Conservation (phyloP, 148 eudicot species). For the Diospyros kaki region DNA sequence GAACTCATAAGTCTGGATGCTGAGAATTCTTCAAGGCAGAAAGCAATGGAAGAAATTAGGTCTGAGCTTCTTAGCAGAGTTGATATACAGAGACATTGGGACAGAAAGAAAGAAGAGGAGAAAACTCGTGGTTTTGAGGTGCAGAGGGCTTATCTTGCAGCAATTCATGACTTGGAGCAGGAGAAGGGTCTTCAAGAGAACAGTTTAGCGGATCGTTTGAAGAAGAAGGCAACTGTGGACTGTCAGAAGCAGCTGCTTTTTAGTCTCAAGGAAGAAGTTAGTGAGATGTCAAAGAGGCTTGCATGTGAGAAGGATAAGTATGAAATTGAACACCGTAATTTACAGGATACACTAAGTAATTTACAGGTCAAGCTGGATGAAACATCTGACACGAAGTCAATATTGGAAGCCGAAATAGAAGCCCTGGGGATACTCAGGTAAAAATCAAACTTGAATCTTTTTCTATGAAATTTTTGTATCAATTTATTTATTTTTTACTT, state of each 20-base stretch:
- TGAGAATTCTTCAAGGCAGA: slow-evolving; percentile 45
- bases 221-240: slow-evolving; percentile 76
- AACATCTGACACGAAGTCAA: slow-evolving; percentile 59
- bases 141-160: slow-evolving; percentile 38
- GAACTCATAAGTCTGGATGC: slow-evolving; percentile 63
- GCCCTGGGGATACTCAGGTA: slow-evolving; percentile 88
- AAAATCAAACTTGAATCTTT: not conserved
- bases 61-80: slow-evolving; percentile 69
- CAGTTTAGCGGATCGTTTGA: slow-evolving; percentile 42
- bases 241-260: slow-evolving; percentile 81
- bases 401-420: slow-evolving; percentile 88
- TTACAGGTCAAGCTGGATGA: slow-evolving; percentile 57
- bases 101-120: slow-evolving; percentile 55
- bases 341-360: slow-evolving; percentile 28
- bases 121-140: slow-evolving; percentile 37
- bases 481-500: not conserved
- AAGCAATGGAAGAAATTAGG: slow-evolving; percentile 54
- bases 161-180: slow-evolving; percentile 44
- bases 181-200: slow-evolving; percentile 50
- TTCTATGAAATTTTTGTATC: not conserved
- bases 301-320: slow-evolving; percentile 44
- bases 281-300: slow-evolving; percentile 69
- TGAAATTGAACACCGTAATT: slow-evolving; percentile 39
- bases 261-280: slow-evolving; percentile 57
- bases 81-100: slow-evolving; percentile 64